Percentiles rank a stretch among this genome's conserved stretches.
These are phyloP conservation scores for Pyrus betulifolia DNA, from an alignment of 306 rosid genomes.

Conservation along the genomic window DNA sequence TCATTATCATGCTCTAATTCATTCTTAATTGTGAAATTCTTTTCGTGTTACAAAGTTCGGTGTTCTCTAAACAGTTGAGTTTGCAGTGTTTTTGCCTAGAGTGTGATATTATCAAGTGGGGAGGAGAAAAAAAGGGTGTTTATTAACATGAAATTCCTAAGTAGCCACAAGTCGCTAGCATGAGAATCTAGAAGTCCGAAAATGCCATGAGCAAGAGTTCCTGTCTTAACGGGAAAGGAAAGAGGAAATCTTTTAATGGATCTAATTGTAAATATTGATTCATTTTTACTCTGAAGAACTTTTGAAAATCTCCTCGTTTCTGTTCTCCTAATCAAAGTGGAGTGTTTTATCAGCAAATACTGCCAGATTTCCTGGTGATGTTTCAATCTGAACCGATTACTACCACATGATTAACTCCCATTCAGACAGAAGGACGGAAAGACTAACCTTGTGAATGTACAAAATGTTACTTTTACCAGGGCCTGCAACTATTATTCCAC, in stretches of 20 bases:
- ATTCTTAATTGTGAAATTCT: too few species aligned
- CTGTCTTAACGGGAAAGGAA: neutral
- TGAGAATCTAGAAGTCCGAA: neutral
- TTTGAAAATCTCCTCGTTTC: neutral
- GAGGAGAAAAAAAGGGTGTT: too few species aligned
- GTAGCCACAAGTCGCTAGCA: neutral
- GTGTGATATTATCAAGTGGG: too few species aligned
- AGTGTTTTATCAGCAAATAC: neutral
- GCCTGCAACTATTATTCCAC: conserved; percentile 92
- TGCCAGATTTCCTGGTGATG: neutral
- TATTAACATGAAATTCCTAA: neutral
- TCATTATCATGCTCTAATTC: too few species aligned
- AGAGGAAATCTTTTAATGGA: neutral
- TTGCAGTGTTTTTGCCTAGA: too few species aligned
- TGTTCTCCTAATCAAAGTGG: neutral
- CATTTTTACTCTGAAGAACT: neutral
- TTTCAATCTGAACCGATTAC: neutral
- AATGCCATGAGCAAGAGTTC: neutral
- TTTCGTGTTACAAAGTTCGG: too few species aligned
- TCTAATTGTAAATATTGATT: neutral
- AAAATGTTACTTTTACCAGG: conserved; percentile 74
- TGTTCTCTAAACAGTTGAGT: too few species aligned
- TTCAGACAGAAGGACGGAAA: neutral
- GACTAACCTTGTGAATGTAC: conserved; percentile 54
- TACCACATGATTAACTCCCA: neutral